Percentiles rank a stretch among this genome's conserved stretches.
Evolutionary conservation across 306 rosid genomes (phyloP).

Genomic region (Casuarina glauca): DNA sequence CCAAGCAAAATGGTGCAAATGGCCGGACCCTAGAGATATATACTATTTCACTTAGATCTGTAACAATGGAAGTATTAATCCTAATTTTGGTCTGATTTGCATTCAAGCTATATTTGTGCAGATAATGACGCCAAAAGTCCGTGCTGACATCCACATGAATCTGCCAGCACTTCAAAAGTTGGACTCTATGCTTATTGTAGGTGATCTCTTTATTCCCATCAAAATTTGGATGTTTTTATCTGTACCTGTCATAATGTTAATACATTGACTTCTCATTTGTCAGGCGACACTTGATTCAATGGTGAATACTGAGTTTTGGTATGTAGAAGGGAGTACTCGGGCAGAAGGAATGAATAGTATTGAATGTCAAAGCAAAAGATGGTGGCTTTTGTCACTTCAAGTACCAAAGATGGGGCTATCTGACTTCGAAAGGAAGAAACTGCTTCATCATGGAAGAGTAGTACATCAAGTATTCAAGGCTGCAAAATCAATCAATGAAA

Average conservation of each 20-base stretch:
- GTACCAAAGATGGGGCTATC: slow-evolving; percentile 82
- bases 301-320: no score
- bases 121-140: slow-evolving; percentile 94
- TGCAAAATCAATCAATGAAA: slow-evolving; percentile 77
- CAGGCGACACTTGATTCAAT: slow-evolving; percentile 47
- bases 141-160: slow-evolving; percentile 86
- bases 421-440: slow-evolving; percentile 50
- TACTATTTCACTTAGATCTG: slow-evolving; percentile 19
- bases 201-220: slow-evolving; percentile 38
- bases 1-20: slow-evolving; percentile 76
- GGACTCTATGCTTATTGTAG: slow-evolving; percentile 89
- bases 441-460: slow-evolving; percentile 65
- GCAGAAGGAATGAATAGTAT: no score
- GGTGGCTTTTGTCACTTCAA: background rate
- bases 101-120: slow-evolving; percentile 37
- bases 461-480: slow-evolving; percentile 89
- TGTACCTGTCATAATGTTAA: background rate
- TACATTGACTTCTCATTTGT: slow-evolving; percentile 19
- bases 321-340: no score
- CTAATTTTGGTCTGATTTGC: slow-evolving; percentile 10
- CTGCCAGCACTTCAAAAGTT: slow-evolving; percentile 94
- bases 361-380: slow-evolving; percentile 48
- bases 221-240: slow-evolving; percentile 12
- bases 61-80: background rate
- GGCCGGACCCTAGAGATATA: slow-evolving; percentile 82